Conservation (phyloP, 2,329 filamentous ascomycete genomes). For the Clonostachys rosea region DNA sequence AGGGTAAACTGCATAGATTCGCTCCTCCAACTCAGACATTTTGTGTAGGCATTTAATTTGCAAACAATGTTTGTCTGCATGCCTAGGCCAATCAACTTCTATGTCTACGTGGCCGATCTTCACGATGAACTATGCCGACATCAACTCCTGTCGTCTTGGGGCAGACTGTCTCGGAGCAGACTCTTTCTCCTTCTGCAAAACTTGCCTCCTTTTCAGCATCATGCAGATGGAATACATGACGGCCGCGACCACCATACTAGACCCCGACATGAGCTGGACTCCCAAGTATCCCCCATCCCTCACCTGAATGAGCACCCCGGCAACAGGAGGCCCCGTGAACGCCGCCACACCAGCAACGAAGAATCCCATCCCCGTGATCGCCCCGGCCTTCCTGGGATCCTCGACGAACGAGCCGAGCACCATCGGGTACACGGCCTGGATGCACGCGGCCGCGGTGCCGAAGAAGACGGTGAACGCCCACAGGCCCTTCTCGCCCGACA, state of each 20-base stretch:
- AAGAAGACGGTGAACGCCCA: conserved; percentile 60
- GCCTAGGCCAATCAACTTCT: too few species aligned
- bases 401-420: conserved; percentile 2
- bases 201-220: conserved; percentile 4
- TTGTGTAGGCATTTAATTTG: too few species aligned
- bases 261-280: conserved; percentile 40
- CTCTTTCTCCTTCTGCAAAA: too few species aligned
- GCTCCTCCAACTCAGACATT: too few species aligned
- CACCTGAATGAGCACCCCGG: conserved; percentile 4
- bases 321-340: background rate
- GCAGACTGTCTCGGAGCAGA: too few species aligned
- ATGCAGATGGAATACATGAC: background rate
- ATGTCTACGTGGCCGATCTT: too few species aligned
- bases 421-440: conserved; percentile 63
- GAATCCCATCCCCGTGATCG: conserved; percentile 49
- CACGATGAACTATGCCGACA: too few species aligned
- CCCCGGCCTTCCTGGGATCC: conserved; percentile 7
- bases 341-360: conserved; percentile 24
- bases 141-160: too few species aligned
- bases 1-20: too few species aligned
- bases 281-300: conserved; percentile 6
- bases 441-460: conserved; percentile 55
- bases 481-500: conserved; percentile 41
- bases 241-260: conserved; percentile 47
- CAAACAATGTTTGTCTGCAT: too few species aligned